These are phyloP conservation scores for Fragaria nilgerrensis DNA, from an alignment of 306 rosid genomes.

Conservation along the genomic window DNA sequence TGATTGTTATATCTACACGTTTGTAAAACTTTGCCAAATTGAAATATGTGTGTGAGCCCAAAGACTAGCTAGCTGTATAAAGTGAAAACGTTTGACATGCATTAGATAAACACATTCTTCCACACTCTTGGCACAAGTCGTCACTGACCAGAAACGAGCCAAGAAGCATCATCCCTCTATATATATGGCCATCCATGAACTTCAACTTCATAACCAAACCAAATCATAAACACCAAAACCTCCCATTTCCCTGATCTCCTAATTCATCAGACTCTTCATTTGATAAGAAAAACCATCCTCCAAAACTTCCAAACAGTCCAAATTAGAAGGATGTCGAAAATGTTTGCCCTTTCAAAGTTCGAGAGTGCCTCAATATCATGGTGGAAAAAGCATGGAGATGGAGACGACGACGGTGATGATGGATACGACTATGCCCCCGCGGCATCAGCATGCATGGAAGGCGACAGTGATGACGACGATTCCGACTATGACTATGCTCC, in stretches of 20 bases:
- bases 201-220: not conserved
- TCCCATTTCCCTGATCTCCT: not conserved
- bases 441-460: not conserved
- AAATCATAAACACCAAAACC: not conserved
- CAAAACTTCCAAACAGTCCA: not conserved
- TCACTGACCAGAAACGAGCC: not conserved
- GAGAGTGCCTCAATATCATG: not conserved
- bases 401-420: not conserved
- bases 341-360: constrained; percentile 7
- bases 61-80: too few species aligned
- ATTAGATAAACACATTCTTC: constrained; percentile 15
- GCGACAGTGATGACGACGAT: not conserved
- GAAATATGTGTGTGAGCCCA: not conserved
- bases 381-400: constrained; percentile 16
- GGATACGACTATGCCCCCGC: constrained; percentile 12
- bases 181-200: not conserved
- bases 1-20: too few species aligned
- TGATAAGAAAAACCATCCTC: not conserved
- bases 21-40: too few species aligned
- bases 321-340: not conserved
- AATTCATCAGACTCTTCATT: not conserved
- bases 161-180: not conserved
- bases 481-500: constrained; percentile 12
- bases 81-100: constrained; percentile 7
- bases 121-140: constrained; percentile 22